Base-by-base conservation (phyloP, 2,329 filamentous ascomycete genomes). In the Apiospora saccharicola region DNA sequence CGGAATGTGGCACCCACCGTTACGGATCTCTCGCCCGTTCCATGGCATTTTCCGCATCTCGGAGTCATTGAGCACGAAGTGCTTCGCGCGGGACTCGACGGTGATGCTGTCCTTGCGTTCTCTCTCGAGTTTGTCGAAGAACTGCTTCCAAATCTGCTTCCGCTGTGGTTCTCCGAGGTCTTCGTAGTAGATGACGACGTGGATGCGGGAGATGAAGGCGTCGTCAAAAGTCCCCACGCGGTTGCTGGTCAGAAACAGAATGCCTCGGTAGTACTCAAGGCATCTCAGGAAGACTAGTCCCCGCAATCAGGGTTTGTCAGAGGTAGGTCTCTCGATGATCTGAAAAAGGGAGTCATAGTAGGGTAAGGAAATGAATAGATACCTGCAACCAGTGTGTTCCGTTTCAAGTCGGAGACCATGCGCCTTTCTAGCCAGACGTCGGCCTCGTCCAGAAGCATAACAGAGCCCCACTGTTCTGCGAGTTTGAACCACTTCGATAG, bases 381-480 rank as follows among this genome's bases (percentile, higher is more conserved):
- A 57, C 51, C 43, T 24, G 64, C 34, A 24, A 67, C 43, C 37
- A 67, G 8, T 8, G 22, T 41, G 37, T 67, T 67, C 22, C 64
- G 22, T 6, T 19, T 24, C 64, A 67, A 7, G 19, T 67, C 37
- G 37, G 37, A 5, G 22, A 26, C 26, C 37, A 44, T 73, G 2
- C 85, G 82, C 69, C 79, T 76, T 74, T 84, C 83, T 1, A 81
- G 75, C 69, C 77, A 80, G 13, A 80, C 73, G 70, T 80, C 79
- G 30, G 76, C 76, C 70, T 81, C 79, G 70, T 81, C 78, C 53
- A 79, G 74, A 12, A 81, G 76, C 19, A 82, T 73, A 22, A 82
- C 78, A 2, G 79, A 79, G 26, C 79, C 80, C 81, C 85, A 86
- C 14, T 80, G 79, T 0, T 80, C 76, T 13, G 84, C 83, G 49